Evolutionary conservation across 768 basidiomycete species (phyloP).

Genomic region (Collybiopsis confluens): DNA sequence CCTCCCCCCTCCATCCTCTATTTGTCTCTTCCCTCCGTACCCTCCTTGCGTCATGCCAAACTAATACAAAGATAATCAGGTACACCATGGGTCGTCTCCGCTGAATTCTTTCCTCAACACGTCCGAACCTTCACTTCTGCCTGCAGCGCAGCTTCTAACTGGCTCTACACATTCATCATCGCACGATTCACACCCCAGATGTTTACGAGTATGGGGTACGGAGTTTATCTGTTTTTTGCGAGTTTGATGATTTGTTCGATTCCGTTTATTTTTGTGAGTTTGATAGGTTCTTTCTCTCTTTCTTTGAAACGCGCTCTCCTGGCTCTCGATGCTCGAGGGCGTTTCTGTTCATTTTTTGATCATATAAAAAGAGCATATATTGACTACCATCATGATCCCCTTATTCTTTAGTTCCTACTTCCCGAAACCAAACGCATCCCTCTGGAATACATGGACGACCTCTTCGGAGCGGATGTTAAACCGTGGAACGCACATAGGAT

Average conservation of each 20-base stretch:
- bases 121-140: conserved; percentile 33
- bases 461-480: conserved; percentile 30
- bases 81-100: not conserved
- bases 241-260: conserved; percentile 29
- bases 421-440: conserved; percentile 39
- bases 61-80: no score
- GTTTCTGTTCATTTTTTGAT: no score
- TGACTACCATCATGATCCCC: no score
- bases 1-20: no score
- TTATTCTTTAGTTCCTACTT: conserved; percentile 29
- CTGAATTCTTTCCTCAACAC: conserved; percentile 28
- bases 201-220: conserved; percentile 31
- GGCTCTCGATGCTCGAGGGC: not conserved
- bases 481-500: conserved; percentile 30
- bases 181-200: conserved; percentile 34
- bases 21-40: not conserved
- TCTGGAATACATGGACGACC: conserved; percentile 38
- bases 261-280: conserved; percentile 28
- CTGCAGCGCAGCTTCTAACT: conserved; percentile 32
- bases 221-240: conserved; percentile 34
- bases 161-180: conserved; percentile 26
- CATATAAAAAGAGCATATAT: no score
- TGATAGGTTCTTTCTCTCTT: not conserved
- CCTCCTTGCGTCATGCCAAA: no score
- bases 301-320: not conserved